Base-by-base conservation (phyloP, 805 yeast genomes). In the Ogataea wickerhamii region DNA sequence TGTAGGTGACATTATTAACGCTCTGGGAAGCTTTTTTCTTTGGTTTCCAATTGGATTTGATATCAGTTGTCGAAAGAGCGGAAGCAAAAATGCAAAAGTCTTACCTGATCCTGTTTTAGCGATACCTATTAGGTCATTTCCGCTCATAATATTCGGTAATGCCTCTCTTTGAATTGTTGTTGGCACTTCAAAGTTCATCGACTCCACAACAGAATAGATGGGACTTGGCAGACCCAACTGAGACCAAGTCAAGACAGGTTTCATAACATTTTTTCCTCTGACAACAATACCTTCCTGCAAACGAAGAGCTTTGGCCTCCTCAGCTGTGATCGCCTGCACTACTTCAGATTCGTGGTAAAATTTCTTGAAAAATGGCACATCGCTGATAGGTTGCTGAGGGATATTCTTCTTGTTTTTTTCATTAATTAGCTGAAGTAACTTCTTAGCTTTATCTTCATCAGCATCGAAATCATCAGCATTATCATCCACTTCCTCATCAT, bases 101-200 rank as follows among this genome's bases (percentile, higher is more conserved):
- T 93, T 93, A 3, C 98, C 98, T 0, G 96, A 86, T 0, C 98
- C 98, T 0, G 98, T 93, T 47, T 88, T 87, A 0, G 98, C 98
- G 16, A 93, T 82, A 5, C 96, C 97, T 32, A 93, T 82, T 6
- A 91, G 76, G 63, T 93, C 98, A 33, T 83, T 63, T 1, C 98
- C 98, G 2, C 81, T 69, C 94, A 91, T 85, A 16, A 88, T 78
- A 0, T 88, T 83, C 0, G 98, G 98, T 17, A 89, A 69, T 0
- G 96, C 88, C 52, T 88, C 96, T 0, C 88, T 71, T 59, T 93
- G 98, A 38, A 93, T 87, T 0, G 96, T 76, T 0, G 97, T 86
- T 1, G 98, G 96, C 2, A 63, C 55, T 0, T 60, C 66, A 55
- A 76, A 89, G 6, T 67, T 58, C 7, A 82, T 57, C 11, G 65